Conservation (phyloP, 257 asterid species). For the Linaria vulgaris region DNA sequence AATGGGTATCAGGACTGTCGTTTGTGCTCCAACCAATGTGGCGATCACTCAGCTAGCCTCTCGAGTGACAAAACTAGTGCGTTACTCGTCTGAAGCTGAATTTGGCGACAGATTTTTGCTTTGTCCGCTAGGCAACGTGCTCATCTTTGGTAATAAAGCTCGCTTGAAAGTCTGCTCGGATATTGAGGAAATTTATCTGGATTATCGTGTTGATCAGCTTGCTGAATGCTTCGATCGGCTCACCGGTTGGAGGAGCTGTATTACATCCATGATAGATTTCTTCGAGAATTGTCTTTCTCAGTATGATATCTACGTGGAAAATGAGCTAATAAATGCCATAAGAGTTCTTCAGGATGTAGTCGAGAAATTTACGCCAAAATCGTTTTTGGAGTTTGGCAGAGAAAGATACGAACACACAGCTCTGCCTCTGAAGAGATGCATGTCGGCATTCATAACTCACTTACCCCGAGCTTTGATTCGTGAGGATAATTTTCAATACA, state of each 20-base stretch:
- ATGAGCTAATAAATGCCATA: slow-evolving; percentile 28
- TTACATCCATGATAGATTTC: slow-evolving; percentile 31
- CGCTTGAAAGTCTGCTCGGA: slow-evolving; percentile 27
- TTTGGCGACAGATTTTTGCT: slow-evolving; percentile 1
- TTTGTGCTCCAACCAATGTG: slow-evolving; percentile 66
- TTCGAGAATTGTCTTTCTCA: slow-evolving; percentile 23
- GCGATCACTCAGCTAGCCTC: slow-evolving; percentile 56
- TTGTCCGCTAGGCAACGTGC: slow-evolving; percentile 36
- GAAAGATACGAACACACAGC: slow-evolving; percentile 23
- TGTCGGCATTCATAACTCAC: slow-evolving; percentile 43
- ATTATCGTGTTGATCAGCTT: slow-evolving; percentile 36
- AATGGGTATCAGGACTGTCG: slow-evolving; percentile 45
- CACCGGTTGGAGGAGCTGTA: slow-evolving; percentile 34
- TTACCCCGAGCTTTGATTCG: slow-evolving; percentile 36
- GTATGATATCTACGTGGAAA: slow-evolving; percentile 22
- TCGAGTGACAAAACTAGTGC: slow-evolving; percentile 36
- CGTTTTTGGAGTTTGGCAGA: slow-evolving; percentile 42
- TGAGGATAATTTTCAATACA: slow-evolving; percentile 32
- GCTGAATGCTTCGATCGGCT: slow-evolving; percentile 26
- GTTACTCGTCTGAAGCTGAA: slow-evolving; percentile 26
- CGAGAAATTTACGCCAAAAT: slow-evolving; percentile 9
- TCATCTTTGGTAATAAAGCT: slow-evolving; percentile 34
- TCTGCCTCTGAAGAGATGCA: slow-evolving; percentile 29
- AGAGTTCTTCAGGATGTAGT: slow-evolving; percentile 21
- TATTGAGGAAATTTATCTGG: slow-evolving; percentile 32